These are phyloP conservation scores for Microsporum audouinii DNA, from an alignment of 2,329 filamentous ascomycete genomes.

Conservation along the genomic window DNA sequence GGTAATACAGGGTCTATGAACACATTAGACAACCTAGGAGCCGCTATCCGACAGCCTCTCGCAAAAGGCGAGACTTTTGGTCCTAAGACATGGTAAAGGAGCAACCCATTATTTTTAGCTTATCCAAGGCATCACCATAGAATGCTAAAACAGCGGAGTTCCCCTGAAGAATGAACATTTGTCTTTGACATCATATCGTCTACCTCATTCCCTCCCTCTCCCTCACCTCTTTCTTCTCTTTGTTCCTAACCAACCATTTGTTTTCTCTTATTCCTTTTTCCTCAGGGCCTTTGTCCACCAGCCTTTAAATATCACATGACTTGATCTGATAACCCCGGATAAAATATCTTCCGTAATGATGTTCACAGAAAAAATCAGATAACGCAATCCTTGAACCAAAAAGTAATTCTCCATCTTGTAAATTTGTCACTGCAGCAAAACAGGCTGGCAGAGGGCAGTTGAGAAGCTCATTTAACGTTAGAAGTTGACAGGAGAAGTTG, in stretches of 20 bases:
- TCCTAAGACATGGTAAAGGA: constrained; percentile 40
- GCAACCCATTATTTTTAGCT: neutral
- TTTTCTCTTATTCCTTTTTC: too few species aligned
- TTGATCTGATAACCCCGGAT: constrained; percentile 2
- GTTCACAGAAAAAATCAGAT: constrained; percentile 8
- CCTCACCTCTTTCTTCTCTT: too few species aligned
- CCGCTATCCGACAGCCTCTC: constrained; percentile 47
- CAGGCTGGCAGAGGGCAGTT: neutral
- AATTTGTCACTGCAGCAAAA: neutral
- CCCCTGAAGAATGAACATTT: too few species aligned
- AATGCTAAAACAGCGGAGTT: neutral
- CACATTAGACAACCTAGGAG: constrained; percentile 52
- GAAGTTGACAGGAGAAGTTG: neutral
- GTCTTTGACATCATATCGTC: neutral
- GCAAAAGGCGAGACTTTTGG: constrained; percentile 50
- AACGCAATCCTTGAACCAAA: constrained; percentile 9
- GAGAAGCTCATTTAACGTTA: neutral
- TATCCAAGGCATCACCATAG: neutral
- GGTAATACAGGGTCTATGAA: constrained; percentile 48
- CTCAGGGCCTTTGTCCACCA: too few species aligned
- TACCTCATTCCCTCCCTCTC: neutral
- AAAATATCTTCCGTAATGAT: neutral
- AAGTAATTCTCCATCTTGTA: neutral
- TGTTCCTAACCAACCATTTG: too few species aligned
- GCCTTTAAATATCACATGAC: neutral